phyloP scores from a whole-genome alignment of 306 rosid species.

The Malus domestica region ASM211411v1 NC_041801.1:11441501-11442000 shows the following conservation, averaged over 20 bases:
- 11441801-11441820: conserved; percentile 43
- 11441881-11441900: conserved; percentile 34
- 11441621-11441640: background rate
- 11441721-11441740: conserved; percentile 47
- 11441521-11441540: conserved; percentile 26
- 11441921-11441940: conserved; percentile 25
- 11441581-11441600: background rate
- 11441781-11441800: conserved; percentile 55
- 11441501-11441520: conserved; percentile 35
- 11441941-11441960: conserved; percentile 32
- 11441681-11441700: background rate
- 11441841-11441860: conserved; percentile 24
- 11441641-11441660: background rate
- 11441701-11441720: conserved; percentile 39
- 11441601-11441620: background rate
- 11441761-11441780: conserved; percentile 51
- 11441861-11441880: conserved; percentile 30
- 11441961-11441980: conserved; percentile 34
- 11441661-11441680: background rate
- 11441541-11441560: background rate
- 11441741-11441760: conserved; percentile 53
- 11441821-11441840: conserved; percentile 30
- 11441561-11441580: background rate
- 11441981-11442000: conserved; percentile 28
- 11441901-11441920: conserved; percentile 35